Evolutionary conservation across 108 stramenopile species (phyloP).

Genomic region (Bacterosira constricta): DNA sequence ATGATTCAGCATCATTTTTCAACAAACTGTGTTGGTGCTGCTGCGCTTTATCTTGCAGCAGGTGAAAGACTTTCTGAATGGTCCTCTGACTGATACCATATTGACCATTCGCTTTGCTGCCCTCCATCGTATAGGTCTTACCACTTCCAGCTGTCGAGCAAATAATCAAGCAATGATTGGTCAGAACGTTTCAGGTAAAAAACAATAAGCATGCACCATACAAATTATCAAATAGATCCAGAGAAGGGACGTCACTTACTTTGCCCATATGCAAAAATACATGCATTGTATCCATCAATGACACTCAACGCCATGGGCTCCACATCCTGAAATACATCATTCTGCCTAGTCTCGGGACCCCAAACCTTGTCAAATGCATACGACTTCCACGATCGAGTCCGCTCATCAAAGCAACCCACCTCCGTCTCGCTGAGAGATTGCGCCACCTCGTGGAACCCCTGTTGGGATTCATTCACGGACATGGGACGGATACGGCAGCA

Average conservation of each 20-base stretch:
- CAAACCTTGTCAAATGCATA: constrained; percentile 96
- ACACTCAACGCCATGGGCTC: constrained; percentile 92
- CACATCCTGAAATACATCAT: constrained; percentile 93
- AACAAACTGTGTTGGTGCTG: constrained; percentile 57
- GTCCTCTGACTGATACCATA: constrained; percentile 88
- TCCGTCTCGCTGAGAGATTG: constrained; percentile 90
- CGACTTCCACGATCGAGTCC: constrained; percentile 84
- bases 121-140: constrained; percentile 93
- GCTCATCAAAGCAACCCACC: constrained; percentile 82
- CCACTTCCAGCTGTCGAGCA: constrained; percentile 66
- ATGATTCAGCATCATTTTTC: constrained; percentile 22
- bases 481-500: constrained; percentile 90
- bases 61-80: constrained; percentile 86
- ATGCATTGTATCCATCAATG: constrained; percentile 98
- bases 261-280: constrained; percentile 99
- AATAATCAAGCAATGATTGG: background rate
- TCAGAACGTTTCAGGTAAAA: background rate
- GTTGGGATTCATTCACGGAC: constrained; percentile 69
- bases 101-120: constrained; percentile 63
- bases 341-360: constrained; percentile 88
- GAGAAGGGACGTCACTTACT: constrained; percentile 38
- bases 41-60: constrained; percentile 70
- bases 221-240: background rate
- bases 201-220: background rate
- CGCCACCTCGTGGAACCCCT: constrained; percentile 70